phyloP scores from a whole-genome alignment of 2,329 filamentous ascomycete genomes.

The Myriosclerotinia curreyana region DNA sequence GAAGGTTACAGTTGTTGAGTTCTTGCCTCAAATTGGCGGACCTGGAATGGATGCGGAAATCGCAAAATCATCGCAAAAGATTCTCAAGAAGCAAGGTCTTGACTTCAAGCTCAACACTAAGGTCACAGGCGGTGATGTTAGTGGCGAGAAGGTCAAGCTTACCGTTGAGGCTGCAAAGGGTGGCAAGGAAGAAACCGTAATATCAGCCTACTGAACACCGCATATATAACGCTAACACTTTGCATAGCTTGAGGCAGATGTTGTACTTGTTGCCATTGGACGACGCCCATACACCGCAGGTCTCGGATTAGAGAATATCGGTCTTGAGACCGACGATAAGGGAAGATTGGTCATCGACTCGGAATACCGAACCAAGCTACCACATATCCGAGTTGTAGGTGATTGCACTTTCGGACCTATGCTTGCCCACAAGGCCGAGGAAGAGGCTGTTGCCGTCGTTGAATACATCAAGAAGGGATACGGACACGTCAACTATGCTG shows the following conservation, averaged over 20 bases:
- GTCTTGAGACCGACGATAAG: conserved; percentile 85
- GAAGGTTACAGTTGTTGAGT: conserved; percentile 97
- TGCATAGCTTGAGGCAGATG: conserved; percentile 81
- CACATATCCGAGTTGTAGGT: conserved; percentile 94
- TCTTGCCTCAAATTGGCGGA: conserved; percentile 91
- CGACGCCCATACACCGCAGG: conserved; percentile 91
- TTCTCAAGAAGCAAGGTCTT: conserved; percentile 92
- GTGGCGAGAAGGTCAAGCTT: conserved; percentile 73
- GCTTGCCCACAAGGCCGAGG: conserved; percentile 99
- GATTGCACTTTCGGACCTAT: conserved; percentile 97
- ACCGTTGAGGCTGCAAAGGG: conserved; percentile 91
- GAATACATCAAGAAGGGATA: conserved; percentile 98
- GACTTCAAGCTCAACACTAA: conserved; percentile 99
- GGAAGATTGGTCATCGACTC: conserved; percentile 96
- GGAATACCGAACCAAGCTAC: conserved; percentile 96
- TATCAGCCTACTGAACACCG: conserved; percentile 39
- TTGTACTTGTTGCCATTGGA: conserved; percentile 94
- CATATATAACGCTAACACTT: conserved; percentile 5
- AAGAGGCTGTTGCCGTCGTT: conserved; percentile 90
- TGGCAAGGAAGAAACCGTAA: conserved; percentile 86
- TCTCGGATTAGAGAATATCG: conserved; percentile 90
- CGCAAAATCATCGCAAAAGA: conserved; percentile 86
- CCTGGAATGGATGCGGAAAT: conserved; percentile 97
- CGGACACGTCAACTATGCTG: conserved; percentile 98
- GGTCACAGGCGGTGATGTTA: conserved; percentile 80